These are phyloP conservation scores for Apodospora peruviana DNA, from an alignment of 495 filamentous ascomycete genomes.

Conservation along the genomic window DNA sequence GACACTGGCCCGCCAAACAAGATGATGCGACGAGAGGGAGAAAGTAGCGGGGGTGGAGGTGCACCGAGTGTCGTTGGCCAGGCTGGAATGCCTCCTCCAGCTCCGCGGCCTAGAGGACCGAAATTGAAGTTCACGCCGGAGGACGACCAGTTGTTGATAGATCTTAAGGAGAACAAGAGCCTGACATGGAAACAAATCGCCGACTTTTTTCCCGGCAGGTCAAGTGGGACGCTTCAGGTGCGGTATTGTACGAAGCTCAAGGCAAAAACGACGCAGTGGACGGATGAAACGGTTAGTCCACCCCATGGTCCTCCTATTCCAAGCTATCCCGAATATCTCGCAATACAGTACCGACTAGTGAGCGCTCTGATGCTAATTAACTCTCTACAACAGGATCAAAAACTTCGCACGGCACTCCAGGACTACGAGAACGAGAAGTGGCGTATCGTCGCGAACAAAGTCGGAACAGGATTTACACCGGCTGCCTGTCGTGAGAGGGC, in stretches of 20 bases:
- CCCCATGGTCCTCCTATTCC: background rate
- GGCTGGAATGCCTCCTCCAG: conserved; percentile 75
- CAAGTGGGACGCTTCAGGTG: conserved; percentile 83
- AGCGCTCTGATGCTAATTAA: conserved; percentile 10
- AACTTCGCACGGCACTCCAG: conserved; percentile 70
- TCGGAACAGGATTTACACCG: conserved; percentile 79
- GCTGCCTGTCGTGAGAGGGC: conserved; percentile 80
- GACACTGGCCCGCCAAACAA: conserved; percentile 56
- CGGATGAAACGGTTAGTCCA: conserved; percentile 74
- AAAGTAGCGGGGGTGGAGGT: conserved; percentile 37
- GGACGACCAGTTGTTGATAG: conserved; percentile 77
- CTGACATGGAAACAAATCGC: conserved; percentile 95
- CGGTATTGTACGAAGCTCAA: conserved; percentile 92
- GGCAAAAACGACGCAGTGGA: conserved; percentile 88
- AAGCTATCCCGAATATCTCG: conserved; percentile 1
- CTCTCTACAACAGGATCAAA: conserved; percentile 54
- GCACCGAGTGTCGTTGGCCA: conserved; percentile 73
- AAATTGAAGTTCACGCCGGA: conserved; percentile 88
- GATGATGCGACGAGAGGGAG: conserved; percentile 48
- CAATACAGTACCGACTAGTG: background rate
- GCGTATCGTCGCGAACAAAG: conserved; percentile 80
- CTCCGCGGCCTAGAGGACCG: conserved; percentile 68
- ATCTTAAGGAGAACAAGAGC: conserved; percentile 86
- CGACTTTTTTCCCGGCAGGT: conserved; percentile 86
- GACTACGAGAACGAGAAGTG: conserved; percentile 90